Conservation (phyloP, 805 yeast genomes). For the Candida endomychidarum region DNA sequence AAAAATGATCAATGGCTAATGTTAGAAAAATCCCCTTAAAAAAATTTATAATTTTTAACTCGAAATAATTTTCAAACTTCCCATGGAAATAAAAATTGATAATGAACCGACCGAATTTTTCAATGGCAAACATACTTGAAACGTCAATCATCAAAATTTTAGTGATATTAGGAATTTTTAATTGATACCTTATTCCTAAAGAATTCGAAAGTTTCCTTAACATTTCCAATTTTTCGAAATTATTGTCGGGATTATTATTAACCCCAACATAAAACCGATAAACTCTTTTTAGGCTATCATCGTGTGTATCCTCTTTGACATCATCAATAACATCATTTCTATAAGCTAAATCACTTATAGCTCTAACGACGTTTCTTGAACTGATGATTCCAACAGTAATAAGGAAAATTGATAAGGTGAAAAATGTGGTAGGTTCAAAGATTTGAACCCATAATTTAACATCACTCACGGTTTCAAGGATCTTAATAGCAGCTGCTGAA, state of each 20-base stretch:
- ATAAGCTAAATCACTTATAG: constrained; percentile 28
- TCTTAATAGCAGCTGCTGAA: constrained; percentile 26
- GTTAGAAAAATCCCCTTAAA: constrained; percentile 35
- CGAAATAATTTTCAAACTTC: constrained; percentile 13
- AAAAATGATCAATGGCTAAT: constrained; percentile 54
- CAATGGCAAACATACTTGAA: constrained; percentile 14
- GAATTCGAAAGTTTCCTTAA: not conserved
- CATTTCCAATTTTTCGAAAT: constrained; percentile 11
- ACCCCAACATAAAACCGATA: constrained; percentile 31
- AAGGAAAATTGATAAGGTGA: constrained; percentile 23
- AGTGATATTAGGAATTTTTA: constrained; percentile 24
- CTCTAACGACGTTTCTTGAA: constrained; percentile 29
- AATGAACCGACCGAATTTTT: constrained; percentile 11
- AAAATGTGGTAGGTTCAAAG: constrained; percentile 27
- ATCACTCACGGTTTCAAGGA: constrained; percentile 19
- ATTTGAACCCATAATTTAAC: constrained; percentile 25
- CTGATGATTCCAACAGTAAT: constrained; percentile 28
- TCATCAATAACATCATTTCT: constrained; percentile 19
- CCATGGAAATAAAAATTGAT: constrained; percentile 17
- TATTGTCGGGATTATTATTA: constrained; percentile 16
- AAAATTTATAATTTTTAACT: constrained; percentile 13
- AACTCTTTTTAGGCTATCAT: constrained; percentile 20
- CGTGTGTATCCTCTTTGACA: constrained; percentile 10
- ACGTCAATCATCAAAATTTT: constrained; percentile 23
- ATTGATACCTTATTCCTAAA: constrained; percentile 1